A percentile compares a stretch with the other conserved stretches of the same genome.
These are phyloP conservation scores for Neurospora sp. DNA, from an alignment of 495 filamentous ascomycete genomes.

Conservation along the genomic window DNA sequence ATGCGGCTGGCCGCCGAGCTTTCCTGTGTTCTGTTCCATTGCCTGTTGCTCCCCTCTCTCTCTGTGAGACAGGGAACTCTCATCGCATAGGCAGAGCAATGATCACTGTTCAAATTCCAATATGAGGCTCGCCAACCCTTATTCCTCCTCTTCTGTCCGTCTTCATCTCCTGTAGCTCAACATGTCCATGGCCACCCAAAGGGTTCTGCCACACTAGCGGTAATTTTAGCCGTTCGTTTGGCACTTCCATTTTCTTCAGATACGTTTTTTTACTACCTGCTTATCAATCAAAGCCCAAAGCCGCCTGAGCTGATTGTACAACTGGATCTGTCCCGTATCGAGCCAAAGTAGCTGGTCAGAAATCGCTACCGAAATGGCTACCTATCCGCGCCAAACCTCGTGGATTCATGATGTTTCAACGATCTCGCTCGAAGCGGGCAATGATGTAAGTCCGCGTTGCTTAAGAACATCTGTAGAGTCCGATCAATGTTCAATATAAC, in stretches of 20 bases:
- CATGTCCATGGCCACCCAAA: neutral
- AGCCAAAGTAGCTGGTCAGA: neutral
- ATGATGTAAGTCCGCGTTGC: neutral
- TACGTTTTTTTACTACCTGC: neutral
- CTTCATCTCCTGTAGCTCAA: neutral
- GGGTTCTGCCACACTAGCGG: neutral
- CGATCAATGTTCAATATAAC: neutral
- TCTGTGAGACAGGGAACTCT: neutral
- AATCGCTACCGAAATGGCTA: neutral
- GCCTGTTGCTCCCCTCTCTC: neutral
- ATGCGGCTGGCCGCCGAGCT: neutral
- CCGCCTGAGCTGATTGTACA: neutral
- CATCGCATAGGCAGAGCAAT: neutral
- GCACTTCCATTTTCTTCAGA: neutral
- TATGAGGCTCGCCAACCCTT: neutral
- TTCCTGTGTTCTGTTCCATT: neutral
- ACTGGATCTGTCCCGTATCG: neutral
- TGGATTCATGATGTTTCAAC: neutral
- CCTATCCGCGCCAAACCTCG: neutral
- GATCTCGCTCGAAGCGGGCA: neutral
- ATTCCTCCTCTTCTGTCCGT: neutral
- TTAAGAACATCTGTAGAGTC: neutral
- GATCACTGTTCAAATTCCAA: neutral
- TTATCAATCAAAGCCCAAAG: neutral
- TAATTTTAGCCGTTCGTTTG: neutral